A percentile compares a stretch with the other conserved stretches of the same genome.
These are phyloP conservation scores for Mucor circinelloides DNA, from an alignment of 371 early-diverging fungal species.

Conservation along the genomic window DNA sequence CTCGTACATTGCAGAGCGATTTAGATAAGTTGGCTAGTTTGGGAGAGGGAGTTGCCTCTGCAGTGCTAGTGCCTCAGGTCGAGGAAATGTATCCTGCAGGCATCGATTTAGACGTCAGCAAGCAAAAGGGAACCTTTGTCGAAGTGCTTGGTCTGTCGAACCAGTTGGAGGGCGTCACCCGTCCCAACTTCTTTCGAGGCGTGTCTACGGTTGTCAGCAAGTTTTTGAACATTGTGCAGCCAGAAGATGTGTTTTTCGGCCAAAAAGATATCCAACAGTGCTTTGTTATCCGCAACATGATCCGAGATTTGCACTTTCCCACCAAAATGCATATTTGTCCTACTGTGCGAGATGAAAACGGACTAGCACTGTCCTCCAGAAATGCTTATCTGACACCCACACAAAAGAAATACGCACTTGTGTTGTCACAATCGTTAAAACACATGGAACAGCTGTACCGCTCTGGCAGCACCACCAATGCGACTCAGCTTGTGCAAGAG, in stretches of 20 bases:
- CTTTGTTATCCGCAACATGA: constrained; percentile 79
- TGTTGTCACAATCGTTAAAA: constrained; percentile 74
- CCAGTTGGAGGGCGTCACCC: constrained; percentile 88
- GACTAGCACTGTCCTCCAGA: constrained; percentile 90
- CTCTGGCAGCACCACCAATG: constrained; percentile 49
- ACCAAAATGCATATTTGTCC: constrained; percentile 74
- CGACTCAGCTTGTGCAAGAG: constrained; percentile 52
- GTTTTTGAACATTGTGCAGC: constrained; percentile 88
- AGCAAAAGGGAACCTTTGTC: constrained; percentile 91
- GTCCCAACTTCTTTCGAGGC: constrained; percentile 98
- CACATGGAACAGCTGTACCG: constrained; percentile 57
- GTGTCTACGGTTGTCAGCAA: constrained; percentile 96
- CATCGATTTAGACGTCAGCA: constrained; percentile 71
- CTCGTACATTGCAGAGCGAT: constrained; percentile 81
- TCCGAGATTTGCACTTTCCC: constrained; percentile 83
- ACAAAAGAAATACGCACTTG: constrained; percentile 76
- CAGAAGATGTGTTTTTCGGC: constrained; percentile 87
- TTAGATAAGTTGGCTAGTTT: constrained; percentile 58
- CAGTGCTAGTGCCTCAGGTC: constrained; percentile 83
- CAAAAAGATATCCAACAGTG: constrained; percentile 99
- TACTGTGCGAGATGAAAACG: constrained; percentile 83
- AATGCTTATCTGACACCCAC: constrained; percentile 82
- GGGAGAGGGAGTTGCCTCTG: constrained; percentile 45
- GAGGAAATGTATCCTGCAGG: constrained; percentile 94
- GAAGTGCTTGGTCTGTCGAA: constrained; percentile 88